Evolutionary conservation across 129 eudicot genomes (phyloP).

Genomic region (Rutidosis leptorrhynchoides): DNA sequence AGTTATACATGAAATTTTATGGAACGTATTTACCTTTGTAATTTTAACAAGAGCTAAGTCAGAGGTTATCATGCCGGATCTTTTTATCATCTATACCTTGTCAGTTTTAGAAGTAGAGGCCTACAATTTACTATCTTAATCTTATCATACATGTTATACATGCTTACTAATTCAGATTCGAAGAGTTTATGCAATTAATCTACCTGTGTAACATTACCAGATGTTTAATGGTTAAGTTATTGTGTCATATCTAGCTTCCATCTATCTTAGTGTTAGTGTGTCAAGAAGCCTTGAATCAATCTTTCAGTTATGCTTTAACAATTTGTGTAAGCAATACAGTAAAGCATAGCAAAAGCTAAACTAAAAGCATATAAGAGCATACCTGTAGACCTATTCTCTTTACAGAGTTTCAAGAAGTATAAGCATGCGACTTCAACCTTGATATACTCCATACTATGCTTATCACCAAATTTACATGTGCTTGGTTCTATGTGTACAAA

Average conservation of each 20-base stretch:
- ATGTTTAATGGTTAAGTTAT: not conserved
- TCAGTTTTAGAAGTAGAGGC: not conserved
- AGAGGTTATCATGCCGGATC: too few relatives aligned
- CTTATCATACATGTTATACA: not conserved
- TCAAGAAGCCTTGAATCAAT: not conserved
- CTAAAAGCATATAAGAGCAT: conserved; percentile 18
- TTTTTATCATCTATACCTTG: not conserved
- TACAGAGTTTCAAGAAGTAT: conserved; percentile 56
- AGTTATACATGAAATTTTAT: too few relatives aligned
- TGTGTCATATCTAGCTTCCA: not conserved
- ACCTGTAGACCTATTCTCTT: conserved; percentile 80
- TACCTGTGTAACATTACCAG: too few relatives aligned
- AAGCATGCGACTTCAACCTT: conserved; percentile 79
- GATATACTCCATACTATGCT: conserved; percentile 47
- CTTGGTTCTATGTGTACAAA: conserved; percentile 47
- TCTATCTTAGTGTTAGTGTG: not conserved
- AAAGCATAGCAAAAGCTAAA: conserved; percentile 11
- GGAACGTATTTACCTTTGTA: too few relatives aligned
- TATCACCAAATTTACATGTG: conserved; percentile 40
- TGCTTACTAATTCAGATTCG: not conserved
- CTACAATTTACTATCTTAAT: conserved; percentile 6
- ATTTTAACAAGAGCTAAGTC: too few relatives aligned
- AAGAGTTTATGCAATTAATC: not conserved
- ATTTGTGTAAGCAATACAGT: conserved; percentile 10
- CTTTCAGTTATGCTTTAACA: not conserved